Base-by-base conservation (phyloP, 2,329 filamentous ascomycete genomes). In the Phialocephala sp. region DNA sequence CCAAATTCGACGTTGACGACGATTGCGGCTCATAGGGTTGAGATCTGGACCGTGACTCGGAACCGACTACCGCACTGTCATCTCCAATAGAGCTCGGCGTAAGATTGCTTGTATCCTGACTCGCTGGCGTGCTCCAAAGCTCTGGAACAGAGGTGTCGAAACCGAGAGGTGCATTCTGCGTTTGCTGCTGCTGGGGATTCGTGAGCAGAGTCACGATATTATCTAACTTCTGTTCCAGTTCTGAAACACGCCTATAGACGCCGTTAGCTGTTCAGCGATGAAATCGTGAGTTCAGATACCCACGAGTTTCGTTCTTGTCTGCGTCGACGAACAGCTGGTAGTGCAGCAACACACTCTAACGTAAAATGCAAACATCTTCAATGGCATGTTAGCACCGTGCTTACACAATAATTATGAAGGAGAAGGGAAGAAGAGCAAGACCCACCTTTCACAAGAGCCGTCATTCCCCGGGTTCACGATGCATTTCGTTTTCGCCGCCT, bases 221-320 rank as follows among this genome's bases (percentile, higher is more conserved):
- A n/a, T 55, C 52, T 18, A 55, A 24, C 35, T 55, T 55, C 58
- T 60, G 36, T 50, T 60, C 58, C 20, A 60, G 15, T 20, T 50
- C 39, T 15, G 20, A 15, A 1, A 60, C 32, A 20, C 39, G 39
- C 14, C 58, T 50, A 12, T n/a, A 27, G 8, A 50, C 18, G n/a
- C n/a, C 5, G 4, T 50, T 24, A 50, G 45, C n/a, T 24, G 43
- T 22, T 24, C 20, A 50, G 5, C 2, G 14, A 27, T 45, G 8
- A 20, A 20, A 50, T 50, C 22, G 9, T 22, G 24, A 35, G 24
- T 24, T 32, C 24, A 55, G n/a, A 4, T 32, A 35, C 24, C 8
- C 50, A 60, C 58, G 39, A 35, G 11, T 20, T 35, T 50, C 43
- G 47, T n/a, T 39, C 37, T 35, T 60, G 22, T 14, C 58, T 60